These are phyloP conservation scores for Sclerotinia borealis DNA, from an alignment of 2,329 filamentous ascomycete species.

Conservation along the genomic window DNA sequence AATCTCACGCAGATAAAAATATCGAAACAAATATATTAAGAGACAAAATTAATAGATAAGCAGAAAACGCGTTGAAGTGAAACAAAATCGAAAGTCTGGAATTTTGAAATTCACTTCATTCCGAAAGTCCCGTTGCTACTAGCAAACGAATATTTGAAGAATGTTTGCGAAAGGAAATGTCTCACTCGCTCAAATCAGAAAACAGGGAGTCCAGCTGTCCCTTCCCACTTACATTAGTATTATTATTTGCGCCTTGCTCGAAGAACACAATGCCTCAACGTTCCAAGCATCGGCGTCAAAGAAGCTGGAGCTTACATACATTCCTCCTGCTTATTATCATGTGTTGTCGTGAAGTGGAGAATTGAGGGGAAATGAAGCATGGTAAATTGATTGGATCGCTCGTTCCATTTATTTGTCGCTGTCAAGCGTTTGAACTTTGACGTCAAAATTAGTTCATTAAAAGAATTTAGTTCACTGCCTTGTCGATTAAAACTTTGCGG, in stretches of 20 bases:
- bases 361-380: not conserved
- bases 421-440: not conserved
- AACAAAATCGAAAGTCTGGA: not conserved
- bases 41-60: no score
- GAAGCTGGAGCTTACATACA: not conserved
- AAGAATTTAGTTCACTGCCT: not conserved
- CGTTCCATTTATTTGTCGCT: not conserved
- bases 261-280: not conserved
- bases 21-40: not conserved
- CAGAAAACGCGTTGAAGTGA: not conserved
- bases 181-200: not conserved
- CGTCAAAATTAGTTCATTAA: not conserved
- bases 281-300: not conserved
- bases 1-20: not conserved
- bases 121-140: not conserved
- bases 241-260: not conserved
- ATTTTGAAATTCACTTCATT: not conserved
- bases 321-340: not conserved
- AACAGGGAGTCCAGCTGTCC: not conserved
- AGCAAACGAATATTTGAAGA: not conserved
- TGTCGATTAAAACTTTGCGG: not conserved
- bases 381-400: not conserved
- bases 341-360: not conserved
- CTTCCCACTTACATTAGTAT: not conserved
- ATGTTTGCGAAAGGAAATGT: not conserved